Conservation (phyloP, 148 eudicot genomes). For the Drosera capensis region DNA sequence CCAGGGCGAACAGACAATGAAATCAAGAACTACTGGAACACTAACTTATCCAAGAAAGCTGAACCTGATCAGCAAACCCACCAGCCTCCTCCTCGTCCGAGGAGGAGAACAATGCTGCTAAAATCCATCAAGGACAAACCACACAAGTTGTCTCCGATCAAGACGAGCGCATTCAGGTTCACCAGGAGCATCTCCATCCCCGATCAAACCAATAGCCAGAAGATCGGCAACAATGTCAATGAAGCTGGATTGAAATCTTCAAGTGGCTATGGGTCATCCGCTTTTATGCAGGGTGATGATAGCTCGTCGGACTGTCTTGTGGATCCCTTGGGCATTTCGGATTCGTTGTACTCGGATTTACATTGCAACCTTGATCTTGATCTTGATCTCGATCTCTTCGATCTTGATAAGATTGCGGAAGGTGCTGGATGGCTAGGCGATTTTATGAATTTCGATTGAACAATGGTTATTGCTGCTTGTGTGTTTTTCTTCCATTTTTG, state of each 20-base stretch:
- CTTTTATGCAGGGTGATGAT: not conserved
- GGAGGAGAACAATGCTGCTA: not conserved
- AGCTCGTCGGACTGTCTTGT: not conserved
- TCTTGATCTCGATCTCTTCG: too few relatives aligned
- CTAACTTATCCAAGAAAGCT: constrained; percentile 8
- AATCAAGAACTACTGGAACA: constrained; percentile 5
- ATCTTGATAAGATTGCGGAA: too few relatives aligned
- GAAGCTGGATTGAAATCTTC: not conserved
- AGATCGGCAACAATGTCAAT: not conserved
- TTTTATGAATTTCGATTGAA: too few relatives aligned
- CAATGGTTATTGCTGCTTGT: too few relatives aligned
- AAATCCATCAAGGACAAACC: not conserved
- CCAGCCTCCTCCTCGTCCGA: not conserved
- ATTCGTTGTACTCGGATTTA: not conserved
- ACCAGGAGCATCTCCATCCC: constrained; percentile 5
- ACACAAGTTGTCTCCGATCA: constrained; percentile 1
- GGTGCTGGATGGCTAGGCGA: too few relatives aligned
- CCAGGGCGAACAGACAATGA: constrained; percentile 6
- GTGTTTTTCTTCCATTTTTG: too few relatives aligned
- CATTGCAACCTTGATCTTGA: too few relatives aligned
- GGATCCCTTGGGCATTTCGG: not conserved
- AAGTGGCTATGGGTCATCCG: not conserved
- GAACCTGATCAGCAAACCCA: not conserved
- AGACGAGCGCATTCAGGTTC: constrained; percentile 1
- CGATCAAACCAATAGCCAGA: not conserved